Conservation (phyloP, 768 basidiomycete genomes). For the Termitomyces sp. region DNA sequence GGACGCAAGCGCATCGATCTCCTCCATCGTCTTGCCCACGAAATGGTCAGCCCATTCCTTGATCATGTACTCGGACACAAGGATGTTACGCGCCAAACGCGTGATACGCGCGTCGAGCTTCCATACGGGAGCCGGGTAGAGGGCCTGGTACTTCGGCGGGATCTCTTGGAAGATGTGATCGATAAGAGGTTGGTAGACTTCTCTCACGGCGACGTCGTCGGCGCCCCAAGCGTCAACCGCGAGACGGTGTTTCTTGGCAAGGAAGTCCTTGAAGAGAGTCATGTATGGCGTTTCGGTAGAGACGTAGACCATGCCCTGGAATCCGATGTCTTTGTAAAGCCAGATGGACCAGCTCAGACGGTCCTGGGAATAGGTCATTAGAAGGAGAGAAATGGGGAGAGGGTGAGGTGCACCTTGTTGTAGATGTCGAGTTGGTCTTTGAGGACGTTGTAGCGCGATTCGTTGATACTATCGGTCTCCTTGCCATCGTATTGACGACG, state of each 20-base stretch:
- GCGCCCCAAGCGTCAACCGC: conserved; percentile 79
- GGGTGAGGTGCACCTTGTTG: conserved; percentile 36
- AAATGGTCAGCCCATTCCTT: conserved; percentile 74
- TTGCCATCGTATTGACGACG: conserved; percentile 54
- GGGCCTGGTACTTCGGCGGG: conserved; percentile 40
- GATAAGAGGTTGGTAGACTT: conserved; percentile 61
- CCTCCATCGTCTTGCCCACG: conserved; percentile 46
- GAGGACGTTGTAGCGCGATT: conserved; percentile 56
- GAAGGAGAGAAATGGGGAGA: neutral
- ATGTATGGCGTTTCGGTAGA: conserved; percentile 68
- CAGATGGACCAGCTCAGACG: conserved; percentile 80
- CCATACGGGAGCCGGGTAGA: conserved; percentile 66
- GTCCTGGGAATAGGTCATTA: conserved; percentile 32
- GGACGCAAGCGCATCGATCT: conserved; percentile 70
- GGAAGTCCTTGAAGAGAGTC: conserved; percentile 60
- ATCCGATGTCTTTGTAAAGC: conserved; percentile 85
- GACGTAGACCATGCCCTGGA: conserved; percentile 80
- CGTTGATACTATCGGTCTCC: conserved; percentile 62
- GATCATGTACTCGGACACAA: conserved; percentile 67
- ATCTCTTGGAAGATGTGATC: conserved; percentile 58
- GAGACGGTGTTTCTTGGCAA: conserved; percentile 73
- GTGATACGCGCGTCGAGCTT: conserved; percentile 49
- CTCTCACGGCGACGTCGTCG: conserved; percentile 49
- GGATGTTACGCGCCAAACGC: conserved; percentile 59
- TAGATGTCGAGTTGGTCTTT: conserved; percentile 74